Conservation (phyloP, 2,329 filamentous ascomycete species). For the Ophiocordyceps camponoti-saundersi region DNA sequence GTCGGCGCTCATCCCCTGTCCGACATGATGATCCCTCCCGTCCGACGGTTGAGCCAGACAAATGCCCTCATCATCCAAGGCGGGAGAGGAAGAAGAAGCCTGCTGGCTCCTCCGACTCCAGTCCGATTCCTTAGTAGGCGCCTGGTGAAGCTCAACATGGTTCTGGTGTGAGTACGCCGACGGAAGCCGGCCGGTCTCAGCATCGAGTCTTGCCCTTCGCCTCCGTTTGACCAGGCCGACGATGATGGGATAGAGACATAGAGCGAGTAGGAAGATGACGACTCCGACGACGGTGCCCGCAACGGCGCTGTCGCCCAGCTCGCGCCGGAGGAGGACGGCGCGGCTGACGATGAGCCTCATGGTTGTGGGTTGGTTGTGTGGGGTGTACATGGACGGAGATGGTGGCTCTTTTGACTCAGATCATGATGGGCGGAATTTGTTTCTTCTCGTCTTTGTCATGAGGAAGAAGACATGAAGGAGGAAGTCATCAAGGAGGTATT, state of each 20-base stretch:
- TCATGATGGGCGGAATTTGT: not conserved
- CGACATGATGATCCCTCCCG: slow-evolving; percentile 12
- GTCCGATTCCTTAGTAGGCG: slow-evolving; percentile 8
- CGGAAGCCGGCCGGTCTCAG: slow-evolving; percentile 17
- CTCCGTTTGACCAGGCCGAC: slow-evolving; percentile 15
- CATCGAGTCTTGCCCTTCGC: slow-evolving; percentile 9
- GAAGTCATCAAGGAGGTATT: too few species aligned
- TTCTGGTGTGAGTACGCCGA: slow-evolving; percentile 20
- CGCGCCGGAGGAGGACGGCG: slow-evolving; percentile 9
- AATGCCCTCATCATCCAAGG: not conserved
- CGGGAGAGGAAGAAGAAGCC: not conserved
- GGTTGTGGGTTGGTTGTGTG: not conserved
- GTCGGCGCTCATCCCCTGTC: slow-evolving; percentile 19
- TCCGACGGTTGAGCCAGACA: slow-evolving; percentile 1
- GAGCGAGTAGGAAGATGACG: slow-evolving; percentile 15
- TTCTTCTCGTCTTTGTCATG: too few species aligned
- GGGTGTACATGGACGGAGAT: not conserved
- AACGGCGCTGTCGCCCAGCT: slow-evolving; percentile 16
- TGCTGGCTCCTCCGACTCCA: slow-evolving; percentile 5
- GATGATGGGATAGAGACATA: slow-evolving; percentile 23
- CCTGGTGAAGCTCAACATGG: slow-evolving; percentile 10
- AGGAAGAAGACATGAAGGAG: too few species aligned
- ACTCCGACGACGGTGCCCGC: slow-evolving; percentile 20
- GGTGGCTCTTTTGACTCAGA: not conserved
- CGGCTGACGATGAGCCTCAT: slow-evolving; percentile 1